Evolutionary conservation across 768 basidiomycete species (phyloP).

Genomic region (Cystofilobasidium macerans): DNA sequence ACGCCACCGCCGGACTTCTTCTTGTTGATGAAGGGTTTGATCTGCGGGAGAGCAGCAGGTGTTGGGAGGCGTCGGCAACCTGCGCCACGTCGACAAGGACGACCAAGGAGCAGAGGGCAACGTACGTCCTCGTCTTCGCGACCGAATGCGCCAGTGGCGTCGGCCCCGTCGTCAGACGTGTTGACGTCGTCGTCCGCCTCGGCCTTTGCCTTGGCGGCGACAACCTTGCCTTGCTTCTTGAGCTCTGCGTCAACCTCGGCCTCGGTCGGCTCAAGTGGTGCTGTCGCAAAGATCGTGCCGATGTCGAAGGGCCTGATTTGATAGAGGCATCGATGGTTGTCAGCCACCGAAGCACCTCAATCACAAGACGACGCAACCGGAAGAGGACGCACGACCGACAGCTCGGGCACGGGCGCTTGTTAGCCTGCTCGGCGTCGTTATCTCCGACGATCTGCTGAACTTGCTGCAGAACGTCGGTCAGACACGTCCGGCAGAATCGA

Average conservation of each 20-base stretch:
- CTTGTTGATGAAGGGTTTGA: neutral
- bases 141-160: neutral
- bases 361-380: neutral
- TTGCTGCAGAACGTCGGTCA: constrained; percentile 10
- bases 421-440: constrained; percentile 33
- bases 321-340: neutral
- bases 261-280: neutral
- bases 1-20: neutral
- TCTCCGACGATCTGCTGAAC: neutral
- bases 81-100: too few relatives aligned
- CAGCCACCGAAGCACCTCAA: neutral
- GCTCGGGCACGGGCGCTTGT: constrained; percentile 30
- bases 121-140: neutral
- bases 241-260: neutral
- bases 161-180: neutral
- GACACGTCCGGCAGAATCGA: constrained; percentile 10
- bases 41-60: neutral
- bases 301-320: neutral
- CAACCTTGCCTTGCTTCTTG: neutral
- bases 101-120: neutral
- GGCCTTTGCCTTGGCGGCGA: neutral
- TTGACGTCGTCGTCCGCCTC: neutral
- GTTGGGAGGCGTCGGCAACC: too few relatives aligned
- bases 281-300: neutral
- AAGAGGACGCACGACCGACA: constrained; percentile 1